These are phyloP conservation scores for Tetrahymena elliotti DNA, from an alignment of 73 alveolate species.

Conservation along the genomic window DNA sequence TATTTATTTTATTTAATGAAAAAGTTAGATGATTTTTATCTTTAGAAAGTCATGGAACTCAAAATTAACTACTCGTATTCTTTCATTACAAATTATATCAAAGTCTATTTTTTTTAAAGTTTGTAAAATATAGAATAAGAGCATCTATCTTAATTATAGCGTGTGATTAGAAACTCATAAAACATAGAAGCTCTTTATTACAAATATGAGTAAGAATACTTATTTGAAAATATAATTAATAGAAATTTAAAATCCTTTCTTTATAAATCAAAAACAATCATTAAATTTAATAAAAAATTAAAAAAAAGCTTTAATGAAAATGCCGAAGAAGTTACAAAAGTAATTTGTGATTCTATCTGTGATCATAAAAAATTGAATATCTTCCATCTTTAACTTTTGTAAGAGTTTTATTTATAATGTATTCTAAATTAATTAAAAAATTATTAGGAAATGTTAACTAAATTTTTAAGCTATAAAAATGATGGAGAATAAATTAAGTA, in stretches of 20 bases:
- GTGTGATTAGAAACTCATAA: not conserved
- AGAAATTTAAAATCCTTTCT: no score
- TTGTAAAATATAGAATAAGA: not conserved
- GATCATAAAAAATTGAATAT: not conserved
- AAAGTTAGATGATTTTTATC: not conserved
- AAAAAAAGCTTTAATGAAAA: not conserved
- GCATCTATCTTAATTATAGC: not conserved
- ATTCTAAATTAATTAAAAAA: no score
- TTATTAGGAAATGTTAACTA: not conserved
- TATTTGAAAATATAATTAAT: not conserved
- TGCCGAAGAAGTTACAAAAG: not conserved
- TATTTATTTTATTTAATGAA: not conserved
- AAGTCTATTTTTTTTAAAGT: not conserved
- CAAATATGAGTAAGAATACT: not conserved
- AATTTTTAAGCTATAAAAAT: not conserved
- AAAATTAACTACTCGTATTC: not conserved
- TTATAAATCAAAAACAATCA: no score
- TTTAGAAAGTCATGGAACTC: not conserved
- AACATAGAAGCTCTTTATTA: not conserved
- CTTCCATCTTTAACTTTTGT: not conserved
- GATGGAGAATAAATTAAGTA: not conserved
- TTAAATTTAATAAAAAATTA: not conserved
- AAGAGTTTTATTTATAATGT: no score
- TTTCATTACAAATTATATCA: not conserved
- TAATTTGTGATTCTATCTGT: not conserved